Conservation (phyloP, 2,329 filamentous ascomycete species). For the Lojkania enalia region DNA sequence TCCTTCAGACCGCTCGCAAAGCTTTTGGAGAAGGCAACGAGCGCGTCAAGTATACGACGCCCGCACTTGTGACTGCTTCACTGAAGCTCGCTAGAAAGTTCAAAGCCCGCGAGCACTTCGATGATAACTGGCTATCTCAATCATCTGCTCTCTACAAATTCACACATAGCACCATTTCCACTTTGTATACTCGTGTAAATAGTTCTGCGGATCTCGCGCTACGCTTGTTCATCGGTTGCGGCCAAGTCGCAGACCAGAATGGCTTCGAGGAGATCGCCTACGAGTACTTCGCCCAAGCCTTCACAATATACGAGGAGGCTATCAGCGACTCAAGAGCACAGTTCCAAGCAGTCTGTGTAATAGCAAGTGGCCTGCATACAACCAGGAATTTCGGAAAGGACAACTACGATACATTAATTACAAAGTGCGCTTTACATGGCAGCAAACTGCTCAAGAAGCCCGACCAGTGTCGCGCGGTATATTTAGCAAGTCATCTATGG, state of each 20-base stretch:
- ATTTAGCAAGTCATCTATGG: slow-evolving; percentile 95
- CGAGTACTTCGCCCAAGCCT: slow-evolving; percentile 97
- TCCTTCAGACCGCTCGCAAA: slow-evolving; percentile 84
- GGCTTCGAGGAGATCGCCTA: slow-evolving; percentile 96
- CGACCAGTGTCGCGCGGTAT: slow-evolving; percentile 95
- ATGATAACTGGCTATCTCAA: slow-evolving; percentile 72
- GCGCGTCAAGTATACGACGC: slow-evolving; percentile 92
- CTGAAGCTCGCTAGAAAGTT: slow-evolving; percentile 87
- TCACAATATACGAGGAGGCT: slow-evolving; percentile 96
- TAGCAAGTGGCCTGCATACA: slow-evolving; percentile 85
- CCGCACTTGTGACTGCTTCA: slow-evolving; percentile 84
- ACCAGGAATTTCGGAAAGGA: slow-evolving; percentile 91
- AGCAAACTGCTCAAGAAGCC: slow-evolving; percentile 97
- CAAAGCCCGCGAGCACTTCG: slow-evolving; percentile 87
- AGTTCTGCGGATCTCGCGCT: slow-evolving; percentile 86
- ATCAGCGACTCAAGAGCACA: slow-evolving; percentile 95
- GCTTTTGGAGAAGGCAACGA: slow-evolving; percentile 92
- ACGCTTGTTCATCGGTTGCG: slow-evolving; percentile 86
- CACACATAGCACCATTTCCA: slow-evolving; percentile 84
- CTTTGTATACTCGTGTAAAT: slow-evolving; percentile 83
- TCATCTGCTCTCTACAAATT: slow-evolving; percentile 91
- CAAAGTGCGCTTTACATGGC: slow-evolving; percentile 93
- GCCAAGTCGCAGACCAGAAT: slow-evolving; percentile 87
- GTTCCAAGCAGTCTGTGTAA: slow-evolving; percentile 95
- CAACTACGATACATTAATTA: slow-evolving; percentile 98